Base-by-base conservation (phyloP, 2,329 filamentous ascomycete genomes). In the Cryphonectria parasitica region DNA sequence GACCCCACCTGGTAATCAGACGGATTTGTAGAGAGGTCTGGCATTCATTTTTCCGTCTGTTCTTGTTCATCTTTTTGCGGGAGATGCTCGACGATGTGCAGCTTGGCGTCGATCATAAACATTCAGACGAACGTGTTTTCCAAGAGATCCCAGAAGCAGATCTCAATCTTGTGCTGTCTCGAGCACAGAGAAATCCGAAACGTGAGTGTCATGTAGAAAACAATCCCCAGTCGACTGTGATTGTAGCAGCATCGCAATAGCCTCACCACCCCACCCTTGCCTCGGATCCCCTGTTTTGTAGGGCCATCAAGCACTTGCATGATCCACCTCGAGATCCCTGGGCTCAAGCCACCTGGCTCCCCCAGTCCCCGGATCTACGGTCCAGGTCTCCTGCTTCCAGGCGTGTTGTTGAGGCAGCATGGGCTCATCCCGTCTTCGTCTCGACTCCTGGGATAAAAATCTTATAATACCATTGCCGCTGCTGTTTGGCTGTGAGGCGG, bases 31-130 rank as follows among this genome's bases (percentile, higher is more conserved):
- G 1, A 25, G 62, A 25, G 62, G 28, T 6, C 10, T 28, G 13
- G 19, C n/a, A 22, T 13, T 19, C 15, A 43, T 31, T 19, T 34
- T 19, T 22, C 19, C 25, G 17, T 54, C 31, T 36, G 13, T n/a
- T 36, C 13, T 25, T 25, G 25, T 25, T 22, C 36, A 31, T 45
- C 19, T 41, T 62, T 41, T 10, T 34, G 60, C 60, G 31, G 36
- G 22, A 25, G 62, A 28, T 64, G 41, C 22, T 36, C 43, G 28
- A 39, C 45, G 31, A 28, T 52, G 25, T 19, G 45, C 15, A 22
- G 54, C 64, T 65, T 54, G 64, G 45, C 64, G 64, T 65, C 45
- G 64, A 65, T 65, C 64, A 65, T 65, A 11, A 49, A 52, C 34
- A 25, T 25, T 19, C 22, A 49, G 64, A 65, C 22, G 64, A 56